Evolutionary conservation across 139 green algal genomes (phyloP), one percentile per base, ranked within the genome.

Genomic region (Nannochloris sp.): DNA sequence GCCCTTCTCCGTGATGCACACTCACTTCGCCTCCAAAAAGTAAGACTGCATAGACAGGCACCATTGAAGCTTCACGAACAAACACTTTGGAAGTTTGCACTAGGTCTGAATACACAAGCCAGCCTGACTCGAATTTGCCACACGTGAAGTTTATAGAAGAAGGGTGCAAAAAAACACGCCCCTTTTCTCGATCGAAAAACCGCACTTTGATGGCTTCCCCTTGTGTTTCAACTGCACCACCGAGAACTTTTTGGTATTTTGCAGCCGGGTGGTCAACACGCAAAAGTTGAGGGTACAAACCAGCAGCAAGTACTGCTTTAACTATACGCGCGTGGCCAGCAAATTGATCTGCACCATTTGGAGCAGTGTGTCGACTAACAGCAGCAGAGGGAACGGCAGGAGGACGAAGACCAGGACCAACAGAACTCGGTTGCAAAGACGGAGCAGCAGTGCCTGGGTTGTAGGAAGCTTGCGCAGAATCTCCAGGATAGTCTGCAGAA

Each of bases 211-310:
- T 15, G 0, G 77, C 64, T 24, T 72, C 81, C 8, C 54, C 66
- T 19, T 86, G 79, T 31, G 78, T 76, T 53, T 81, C 71, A 35
- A 88, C 39, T 9, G 82, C 62, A 24, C 88, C 88, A 3, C 72
- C 74, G 23, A 71, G 54, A 23, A 74, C 63, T 29, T 72, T 63
- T 0, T 34, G 25, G 55, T 76, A 92, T 34, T 78, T 75, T 15
- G 67, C 47, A 6, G 79, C 54, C 2, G 74, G 79, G 33, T 85
- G 68, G 35, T 95, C 79, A 54, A 97, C 90, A 1, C 87, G 68
- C 48, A 97, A 66, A n/a, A 99, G 74, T 58, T 90, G 78, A 1
- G 94, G 92, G 73, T 97, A 98, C 59, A 96, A 95, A 1, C 92
- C 92, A 54, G 83, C 78, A 37, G 65, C 79, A 13, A 90, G 51